phyloP scores from a whole-genome alignment of 2,329 filamentous ascomycete genomes.

The Exserohilum rostratum region DNA sequence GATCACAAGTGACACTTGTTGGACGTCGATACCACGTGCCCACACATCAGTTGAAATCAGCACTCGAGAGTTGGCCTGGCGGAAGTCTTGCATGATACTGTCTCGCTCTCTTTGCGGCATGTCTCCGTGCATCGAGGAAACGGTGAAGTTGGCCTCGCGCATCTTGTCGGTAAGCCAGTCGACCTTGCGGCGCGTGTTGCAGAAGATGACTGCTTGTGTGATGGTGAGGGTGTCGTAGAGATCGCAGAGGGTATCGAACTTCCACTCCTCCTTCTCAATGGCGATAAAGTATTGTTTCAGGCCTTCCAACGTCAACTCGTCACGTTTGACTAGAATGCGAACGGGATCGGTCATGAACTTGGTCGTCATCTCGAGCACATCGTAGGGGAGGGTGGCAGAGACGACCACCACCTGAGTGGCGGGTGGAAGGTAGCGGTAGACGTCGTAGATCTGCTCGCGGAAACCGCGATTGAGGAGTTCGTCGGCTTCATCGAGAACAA shows the following conservation, averaged over 20 bases:
- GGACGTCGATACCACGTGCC: slow-evolving; percentile 98
- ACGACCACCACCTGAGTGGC: slow-evolving; percentile 99
- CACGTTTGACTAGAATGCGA: slow-evolving; percentile 96
- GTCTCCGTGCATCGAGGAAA: slow-evolving; percentile 98
- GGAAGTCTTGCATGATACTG: slow-evolving; percentile 99
- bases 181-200: slow-evolving; percentile 98
- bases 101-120: slow-evolving; percentile 99
- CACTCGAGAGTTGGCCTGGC: slow-evolving; percentile 93
- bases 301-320: slow-evolving; percentile 95
- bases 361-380: slow-evolving; percentile 98
- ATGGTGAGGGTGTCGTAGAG: slow-evolving; percentile 98
- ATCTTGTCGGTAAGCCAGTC: slow-evolving; percentile 99
- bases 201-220: slow-evolving; percentile 99
- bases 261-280: slow-evolving; percentile 99
- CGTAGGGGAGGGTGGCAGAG: slow-evolving; percentile 94
- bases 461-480: slow-evolving; percentile 91
- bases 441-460: slow-evolving; percentile 98
- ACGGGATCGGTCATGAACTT: slow-evolving; percentile 99
- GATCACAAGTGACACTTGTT: slow-evolving; percentile 97
- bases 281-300: slow-evolving; percentile 99
- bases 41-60: slow-evolving; percentile 97
- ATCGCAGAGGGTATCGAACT: slow-evolving; percentile 97
- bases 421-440: slow-evolving; percentile 94
- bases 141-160: slow-evolving; percentile 97
- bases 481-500: slow-evolving; percentile 77